Percentiles rank a stretch among this genome's conserved stretches.
These are phyloP conservation scores for Calocera cornea DNA, from an alignment of 768 basidiomycete species.

Conservation along the genomic window DNA sequence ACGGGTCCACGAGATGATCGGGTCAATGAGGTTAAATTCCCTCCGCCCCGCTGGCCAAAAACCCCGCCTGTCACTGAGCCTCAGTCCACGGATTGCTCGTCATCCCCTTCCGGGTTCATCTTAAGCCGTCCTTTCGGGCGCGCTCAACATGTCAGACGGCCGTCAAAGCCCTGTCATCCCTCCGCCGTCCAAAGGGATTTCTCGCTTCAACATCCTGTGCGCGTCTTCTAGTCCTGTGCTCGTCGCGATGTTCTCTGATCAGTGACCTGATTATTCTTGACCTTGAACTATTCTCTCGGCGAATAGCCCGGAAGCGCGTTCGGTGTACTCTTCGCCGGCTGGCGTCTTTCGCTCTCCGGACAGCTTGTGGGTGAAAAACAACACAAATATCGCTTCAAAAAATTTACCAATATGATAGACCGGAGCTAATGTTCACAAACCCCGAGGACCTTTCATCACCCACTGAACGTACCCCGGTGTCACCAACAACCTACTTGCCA, in stretches of 20 bases:
- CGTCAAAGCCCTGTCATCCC: slow-evolving; percentile 2
- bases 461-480: neutral
- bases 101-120: slow-evolving; percentile 4
- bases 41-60: neutral
- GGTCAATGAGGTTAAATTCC: slow-evolving; percentile 2
- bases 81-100: neutral
- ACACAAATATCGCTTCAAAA: neutral
- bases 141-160: slow-evolving; percentile 4
- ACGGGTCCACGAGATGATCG: neutral
- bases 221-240: neutral
- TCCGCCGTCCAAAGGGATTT: neutral
- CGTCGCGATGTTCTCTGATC: neutral
- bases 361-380: neutral
- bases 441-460: neutral
- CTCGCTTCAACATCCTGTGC: neutral
- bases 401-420: neutral
- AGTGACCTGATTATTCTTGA: neutral
- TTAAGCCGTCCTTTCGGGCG: slow-evolving; percentile 4
- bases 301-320: neutral
- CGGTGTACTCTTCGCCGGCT: neutral
- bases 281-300: neutral
- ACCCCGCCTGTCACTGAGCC: slow-evolving; percentile 1
- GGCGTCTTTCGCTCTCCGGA: slow-evolving; percentile 1
- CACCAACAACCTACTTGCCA: neutral
- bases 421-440: slow-evolving; percentile 3